phyloP scores from a whole-genome alignment of 2,329 filamentous ascomycete genomes.

The Dichotomopilus funicola region DNA sequence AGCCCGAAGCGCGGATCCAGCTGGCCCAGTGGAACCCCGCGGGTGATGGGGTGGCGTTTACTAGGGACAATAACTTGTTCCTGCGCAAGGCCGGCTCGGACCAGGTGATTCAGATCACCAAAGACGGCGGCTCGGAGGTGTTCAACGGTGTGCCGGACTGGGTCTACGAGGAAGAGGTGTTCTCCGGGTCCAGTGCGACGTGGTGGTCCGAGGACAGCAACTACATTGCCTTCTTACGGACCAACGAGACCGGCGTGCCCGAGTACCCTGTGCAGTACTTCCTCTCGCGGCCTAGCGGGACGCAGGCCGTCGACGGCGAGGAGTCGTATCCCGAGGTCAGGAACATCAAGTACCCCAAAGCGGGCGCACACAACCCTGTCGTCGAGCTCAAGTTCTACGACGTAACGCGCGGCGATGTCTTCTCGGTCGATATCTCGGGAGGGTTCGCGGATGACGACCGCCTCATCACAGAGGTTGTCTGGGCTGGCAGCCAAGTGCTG shows the following conservation, averaged over 20 bases:
- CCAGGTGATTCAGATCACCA: conserved; percentile 66
- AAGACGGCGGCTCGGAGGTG: conserved; percentile 76
- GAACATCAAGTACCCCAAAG: conserved; percentile 95
- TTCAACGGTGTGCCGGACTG: conserved; percentile 97
- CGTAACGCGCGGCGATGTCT: conserved; percentile 66
- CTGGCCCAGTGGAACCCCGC: conserved; percentile 84
- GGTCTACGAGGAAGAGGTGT: conserved; percentile 88
- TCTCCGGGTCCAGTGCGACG: conserved; percentile 70
- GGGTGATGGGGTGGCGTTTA: conserved; percentile 84
- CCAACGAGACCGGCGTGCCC: conserved; percentile 86
- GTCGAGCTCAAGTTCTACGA: conserved; percentile 89
- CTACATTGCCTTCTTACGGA: conserved; percentile 84
- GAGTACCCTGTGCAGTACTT: conserved; percentile 94
- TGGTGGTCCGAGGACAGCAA: conserved; percentile 95
- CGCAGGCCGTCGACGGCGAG: conserved; percentile 59
- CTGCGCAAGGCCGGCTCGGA: conserved; percentile 58
- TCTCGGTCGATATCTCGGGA: conserved; percentile 68
- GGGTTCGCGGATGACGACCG: conserved; percentile 76
- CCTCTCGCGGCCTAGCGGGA: conserved; percentile 75
- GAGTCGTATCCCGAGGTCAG: conserved; percentile 87
- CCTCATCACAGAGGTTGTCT: conserved; percentile 87
- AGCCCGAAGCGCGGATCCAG: conserved; percentile 63
- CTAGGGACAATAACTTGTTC: conserved; percentile 83
- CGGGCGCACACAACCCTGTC: conserved; percentile 85
- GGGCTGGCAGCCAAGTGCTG: conserved; percentile 79